phyloP scores from a whole-genome alignment of 495 filamentous ascomycete genomes.

The Talaromyces ruber region DNA sequence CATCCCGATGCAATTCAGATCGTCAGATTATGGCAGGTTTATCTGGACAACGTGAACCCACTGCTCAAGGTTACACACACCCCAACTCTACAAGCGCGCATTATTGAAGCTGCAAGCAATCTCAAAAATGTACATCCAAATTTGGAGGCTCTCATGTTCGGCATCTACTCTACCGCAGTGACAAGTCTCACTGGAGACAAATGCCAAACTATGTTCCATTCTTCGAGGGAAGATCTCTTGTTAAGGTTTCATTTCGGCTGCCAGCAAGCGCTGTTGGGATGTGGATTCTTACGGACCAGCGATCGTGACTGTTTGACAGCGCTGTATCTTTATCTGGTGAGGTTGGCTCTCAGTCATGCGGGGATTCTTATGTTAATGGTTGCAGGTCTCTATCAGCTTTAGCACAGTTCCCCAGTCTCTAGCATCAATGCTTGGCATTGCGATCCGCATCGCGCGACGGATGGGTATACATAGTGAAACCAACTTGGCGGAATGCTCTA shows the following conservation, averaged over 20 bases:
- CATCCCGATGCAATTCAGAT: slow-evolving; percentile 56
- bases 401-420: slow-evolving; percentile 42
- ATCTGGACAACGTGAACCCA: slow-evolving; percentile 59
- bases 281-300: slow-evolving; percentile 29
- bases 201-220: slow-evolving; percentile 31
- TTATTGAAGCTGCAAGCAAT: slow-evolving; percentile 28
- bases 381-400: slow-evolving; percentile 40
- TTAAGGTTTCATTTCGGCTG: slow-evolving; percentile 41
- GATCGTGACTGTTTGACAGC: slow-evolving; percentile 51
- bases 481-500: slow-evolving; percentile 14
- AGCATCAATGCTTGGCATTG: slow-evolving; percentile 43
- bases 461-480: slow-evolving; percentile 45
- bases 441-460: slow-evolving; percentile 45
- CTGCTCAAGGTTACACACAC: slow-evolving; percentile 61
- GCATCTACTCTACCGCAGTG: slow-evolving; percentile 46
- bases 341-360: slow-evolving; percentile 7
- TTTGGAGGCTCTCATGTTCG: slow-evolving; percentile 42
- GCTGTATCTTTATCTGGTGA: slow-evolving; percentile 51
- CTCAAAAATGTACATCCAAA: slow-evolving; percentile 11
- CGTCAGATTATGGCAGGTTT: slow-evolving; percentile 63
- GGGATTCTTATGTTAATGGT: slow-evolving; percentile 10
- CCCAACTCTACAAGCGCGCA: slow-evolving; percentile 42
- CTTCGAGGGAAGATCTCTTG: slow-evolving; percentile 35
- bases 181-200: slow-evolving; percentile 34
- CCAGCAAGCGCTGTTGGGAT: slow-evolving; percentile 45